A percentile compares a stretch with the other conserved stretches of the same genome.
phyloP scores from a whole-genome alignment of 768 basidiomycete genomes.

The Tylopilus sp. region DNA sequence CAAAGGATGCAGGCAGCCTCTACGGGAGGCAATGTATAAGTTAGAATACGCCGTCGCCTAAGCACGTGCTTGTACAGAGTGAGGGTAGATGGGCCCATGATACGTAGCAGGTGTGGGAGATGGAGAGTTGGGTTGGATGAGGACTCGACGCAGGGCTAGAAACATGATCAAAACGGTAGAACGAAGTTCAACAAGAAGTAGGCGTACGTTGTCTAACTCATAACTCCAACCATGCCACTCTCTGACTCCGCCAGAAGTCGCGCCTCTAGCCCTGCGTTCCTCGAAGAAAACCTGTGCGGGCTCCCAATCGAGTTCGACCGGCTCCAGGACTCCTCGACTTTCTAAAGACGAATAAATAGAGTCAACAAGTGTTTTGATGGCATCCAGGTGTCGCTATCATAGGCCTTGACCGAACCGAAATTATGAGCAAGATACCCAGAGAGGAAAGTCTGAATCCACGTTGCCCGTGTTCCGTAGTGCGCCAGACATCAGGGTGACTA shows the following conservation, averaged over 20 bases:
- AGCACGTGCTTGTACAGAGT: slow-evolving; percentile 80
- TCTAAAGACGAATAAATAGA: too few relatives aligned
- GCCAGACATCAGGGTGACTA: slow-evolving; percentile 73
- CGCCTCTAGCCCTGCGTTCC: too few relatives aligned
- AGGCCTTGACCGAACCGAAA: slow-evolving; percentile 63
- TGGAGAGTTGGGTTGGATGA: slow-evolving; percentile 57
- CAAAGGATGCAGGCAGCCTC: slow-evolving; percentile 75
- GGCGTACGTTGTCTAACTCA: too few relatives aligned
- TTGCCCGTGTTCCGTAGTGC: too few relatives aligned
- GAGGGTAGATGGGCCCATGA: too few relatives aligned
- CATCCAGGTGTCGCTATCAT: slow-evolving; percentile 66
- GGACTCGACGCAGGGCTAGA: slow-evolving; percentile 24
- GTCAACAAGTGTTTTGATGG: slow-evolving; percentile 60
- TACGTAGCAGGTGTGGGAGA: slow-evolving; percentile 71
- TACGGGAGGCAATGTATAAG: slow-evolving; percentile 77
- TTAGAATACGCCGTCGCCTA: slow-evolving; percentile 68
- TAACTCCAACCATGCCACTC: slow-evolving; percentile 68
- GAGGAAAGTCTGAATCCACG: too few relatives aligned
- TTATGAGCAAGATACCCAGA: slow-evolving; percentile 68
- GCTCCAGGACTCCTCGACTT: slow-evolving; percentile 44
- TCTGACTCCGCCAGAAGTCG: too few relatives aligned
- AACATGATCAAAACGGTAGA: too few relatives aligned
- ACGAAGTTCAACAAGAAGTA: too few relatives aligned
- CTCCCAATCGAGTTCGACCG: slow-evolving; percentile 59
- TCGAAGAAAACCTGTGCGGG: too few relatives aligned